Percentiles rank a stretch among this genome's conserved stretches.
These are phyloP conservation scores for Paramecium pentaurelia DNA, from an alignment of 73 alveolate genomes.

Conservation along the genomic window DNA sequence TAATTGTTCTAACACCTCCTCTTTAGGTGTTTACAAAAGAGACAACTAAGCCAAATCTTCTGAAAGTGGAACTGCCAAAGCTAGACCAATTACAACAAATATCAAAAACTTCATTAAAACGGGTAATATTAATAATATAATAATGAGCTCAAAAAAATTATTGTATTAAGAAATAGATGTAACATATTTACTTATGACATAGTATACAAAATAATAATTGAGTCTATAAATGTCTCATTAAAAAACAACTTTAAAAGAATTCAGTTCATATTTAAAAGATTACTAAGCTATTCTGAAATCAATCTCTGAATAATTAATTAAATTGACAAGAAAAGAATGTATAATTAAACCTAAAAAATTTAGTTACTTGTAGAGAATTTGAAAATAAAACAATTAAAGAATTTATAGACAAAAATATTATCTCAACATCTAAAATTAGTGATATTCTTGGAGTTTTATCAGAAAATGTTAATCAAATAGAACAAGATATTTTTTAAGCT, in stretches of 20 bases:
- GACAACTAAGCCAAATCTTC: neutral
- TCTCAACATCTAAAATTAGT: neutral
- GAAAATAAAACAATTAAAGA: neutral
- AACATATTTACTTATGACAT: neutral
- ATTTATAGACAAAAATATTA: neutral
- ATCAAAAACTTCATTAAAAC: slow-evolving; percentile 25
- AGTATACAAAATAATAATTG: neutral
- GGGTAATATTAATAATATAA: neutral
- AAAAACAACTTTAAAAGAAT: neutral
- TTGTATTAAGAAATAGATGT: slow-evolving; percentile 7
- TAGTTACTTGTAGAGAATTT: slow-evolving; percentile 3
- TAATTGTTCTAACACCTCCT: neutral
- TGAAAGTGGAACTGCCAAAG: neutral
- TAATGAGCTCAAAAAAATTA: slow-evolving; percentile 3
- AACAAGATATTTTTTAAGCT: neutral
- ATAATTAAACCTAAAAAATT: neutral
- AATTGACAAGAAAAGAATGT: neutral
- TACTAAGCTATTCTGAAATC: neutral
- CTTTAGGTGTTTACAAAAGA: neutral
- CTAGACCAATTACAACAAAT: neutral
- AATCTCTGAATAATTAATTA: neutral
- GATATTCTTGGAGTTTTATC: neutral
- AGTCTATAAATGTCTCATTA: neutral
- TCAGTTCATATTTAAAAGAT: neutral
- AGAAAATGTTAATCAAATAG: neutral